Conservation (phyloP, 2,329 filamentous ascomycete genomes). For the Stachybotrys elegans region DNA sequence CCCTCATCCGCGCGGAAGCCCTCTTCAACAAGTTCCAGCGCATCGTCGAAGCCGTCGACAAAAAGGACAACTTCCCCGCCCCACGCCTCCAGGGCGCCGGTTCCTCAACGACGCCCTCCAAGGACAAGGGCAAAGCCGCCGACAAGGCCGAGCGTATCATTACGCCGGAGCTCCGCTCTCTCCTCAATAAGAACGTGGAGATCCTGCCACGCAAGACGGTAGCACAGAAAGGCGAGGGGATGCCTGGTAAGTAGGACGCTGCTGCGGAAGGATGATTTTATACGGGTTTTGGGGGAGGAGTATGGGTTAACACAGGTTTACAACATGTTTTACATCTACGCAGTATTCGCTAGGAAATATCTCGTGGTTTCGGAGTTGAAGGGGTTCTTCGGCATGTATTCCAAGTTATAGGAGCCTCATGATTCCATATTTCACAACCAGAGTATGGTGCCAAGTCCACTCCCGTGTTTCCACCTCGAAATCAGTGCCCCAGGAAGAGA, state of each 20-base stretch:
- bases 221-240: constrained; percentile 29
- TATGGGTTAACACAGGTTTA: too few relatives aligned
- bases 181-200: constrained; percentile 45
- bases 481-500: too few relatives aligned
- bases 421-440: too few relatives aligned
- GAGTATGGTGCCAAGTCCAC: too few relatives aligned
- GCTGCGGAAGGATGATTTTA: too few relatives aligned
- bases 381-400: too few relatives aligned
- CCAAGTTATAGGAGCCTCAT: too few relatives aligned
- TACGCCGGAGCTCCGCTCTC: constrained; percentile 50
- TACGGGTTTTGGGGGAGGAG: too few relatives aligned
- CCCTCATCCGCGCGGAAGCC: constrained; percentile 79
- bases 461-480: too few relatives aligned
- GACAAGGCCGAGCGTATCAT: constrained; percentile 37
- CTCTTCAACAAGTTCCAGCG: constrained; percentile 86
- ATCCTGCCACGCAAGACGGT: constrained; percentile 33
- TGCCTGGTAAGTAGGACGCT: constrained; percentile 22
- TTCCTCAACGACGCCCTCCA: constrained; percentile 30
- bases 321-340: too few relatives aligned
- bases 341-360: too few relatives aligned
- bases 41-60: constrained; percentile 86
- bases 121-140: constrained; percentile 14
- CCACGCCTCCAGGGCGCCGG: constrained; percentile 31
- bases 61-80: constrained; percentile 77
- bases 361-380: too few relatives aligned